A percentile compares a stretch with the other conserved stretches of the same genome.
phyloP scores from a whole-genome alignment of 345 rosid genomes.

The Angophora floribunda region DNA sequence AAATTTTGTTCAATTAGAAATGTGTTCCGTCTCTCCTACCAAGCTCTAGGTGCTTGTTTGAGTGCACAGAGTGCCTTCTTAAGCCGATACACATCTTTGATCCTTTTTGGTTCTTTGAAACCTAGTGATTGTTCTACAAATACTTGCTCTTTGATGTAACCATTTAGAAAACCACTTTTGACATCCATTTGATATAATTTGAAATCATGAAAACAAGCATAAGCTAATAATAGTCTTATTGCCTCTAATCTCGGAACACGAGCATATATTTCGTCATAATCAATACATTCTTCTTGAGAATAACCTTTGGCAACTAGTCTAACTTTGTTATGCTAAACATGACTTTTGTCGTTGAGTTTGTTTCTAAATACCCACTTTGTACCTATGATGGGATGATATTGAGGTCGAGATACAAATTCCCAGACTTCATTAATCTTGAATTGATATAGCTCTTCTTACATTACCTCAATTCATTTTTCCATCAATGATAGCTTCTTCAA shows the following conservation, averaged over 20 bases:
- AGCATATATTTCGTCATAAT: background rate
- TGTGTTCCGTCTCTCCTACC: background rate
- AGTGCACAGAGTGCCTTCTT: background rate
- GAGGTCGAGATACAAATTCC: background rate
- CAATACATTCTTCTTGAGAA: background rate
- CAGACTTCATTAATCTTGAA: background rate
- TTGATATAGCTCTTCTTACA: background rate
- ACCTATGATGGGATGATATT: background rate
- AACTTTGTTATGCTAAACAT: background rate
- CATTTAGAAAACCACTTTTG: too few relatives aligned
- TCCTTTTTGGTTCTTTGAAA: too few relatives aligned
- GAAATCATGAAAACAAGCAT: background rate
- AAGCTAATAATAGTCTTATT: background rate
- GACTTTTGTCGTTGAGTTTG: background rate
- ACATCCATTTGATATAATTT: background rate
- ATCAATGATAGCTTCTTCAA: background rate
- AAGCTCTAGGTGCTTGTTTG: background rate
- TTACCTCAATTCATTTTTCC: background rate
- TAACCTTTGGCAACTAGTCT: background rate
- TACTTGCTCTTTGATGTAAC: too few relatives aligned
- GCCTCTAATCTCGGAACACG: background rate
- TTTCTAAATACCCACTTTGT: background rate
- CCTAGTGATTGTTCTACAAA: too few relatives aligned
- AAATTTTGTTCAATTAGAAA: too few relatives aligned
- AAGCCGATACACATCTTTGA: background rate